Base-by-base conservation (phyloP, 164 flowering plant genomes). In the Brasenia schreberi region DNA sequence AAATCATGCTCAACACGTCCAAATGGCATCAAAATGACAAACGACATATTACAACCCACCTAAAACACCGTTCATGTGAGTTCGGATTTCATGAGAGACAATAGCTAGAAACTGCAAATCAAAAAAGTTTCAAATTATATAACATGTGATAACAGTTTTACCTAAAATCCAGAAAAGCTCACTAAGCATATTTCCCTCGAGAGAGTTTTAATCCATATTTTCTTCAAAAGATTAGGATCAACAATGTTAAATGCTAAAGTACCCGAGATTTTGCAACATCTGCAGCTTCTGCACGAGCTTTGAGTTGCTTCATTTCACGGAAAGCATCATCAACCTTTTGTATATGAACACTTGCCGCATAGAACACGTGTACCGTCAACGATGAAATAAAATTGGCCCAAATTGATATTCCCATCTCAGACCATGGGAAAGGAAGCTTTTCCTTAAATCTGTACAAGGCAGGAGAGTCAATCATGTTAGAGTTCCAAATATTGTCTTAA, bases 41-140 rank as follows among this genome's bases (percentile, higher is more conserved):
- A 44, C 52, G 10, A 44, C 10, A 44, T 0, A 33, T 19, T 10
- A 73, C 4, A 33, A 67, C 86, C 73, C 71, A 94, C 98, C 98
- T 59, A 94, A 80, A 75, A 94, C 97, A 72, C 97, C 97, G 76
- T 91, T 91, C 99, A 94, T 94, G 43, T 97, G 99, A 66, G 99
- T 94, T 77, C 99, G 78, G 77, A 94, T 94, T 79, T 94, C 99
- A 77, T 94, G 99, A 19, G 99, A 91, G 70, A 94, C 99, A 44
- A 95, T 94, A 44, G 99, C 99, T 70, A 94, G 90, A 75, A 94
- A 91, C 98, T 94, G 67, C 81, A 83, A 11, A 73, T n/a, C n/a
- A n/a, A n/a, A n/a, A n/a, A n/a, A n/a, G n/a, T n/a, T n/a, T n/a
- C n/a, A n/a, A n/a, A n/a, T n/a, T n/a, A n/a, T n/a, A n/a, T n/a